A percentile compares a stretch with the other conserved stretches of the same genome.
Evolutionary conservation across 2,329 filamentous ascomycete species (phyloP).

Genomic region (Ceratocystis variospora): DNA sequence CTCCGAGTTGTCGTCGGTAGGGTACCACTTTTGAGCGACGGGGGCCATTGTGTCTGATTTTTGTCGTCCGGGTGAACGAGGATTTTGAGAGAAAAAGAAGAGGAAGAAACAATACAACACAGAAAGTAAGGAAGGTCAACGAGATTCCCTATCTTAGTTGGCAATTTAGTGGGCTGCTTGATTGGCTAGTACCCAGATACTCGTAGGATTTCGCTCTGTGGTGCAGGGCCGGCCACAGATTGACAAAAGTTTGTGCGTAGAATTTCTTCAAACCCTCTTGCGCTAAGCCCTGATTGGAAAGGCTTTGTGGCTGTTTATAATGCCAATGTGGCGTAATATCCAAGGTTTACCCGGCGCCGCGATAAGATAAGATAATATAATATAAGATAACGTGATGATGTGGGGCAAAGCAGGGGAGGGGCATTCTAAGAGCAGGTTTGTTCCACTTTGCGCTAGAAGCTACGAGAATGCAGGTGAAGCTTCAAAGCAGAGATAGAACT

Average conservation of each 20-base stretch:
- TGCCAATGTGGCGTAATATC: neutral
- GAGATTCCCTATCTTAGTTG: constrained; percentile 22
- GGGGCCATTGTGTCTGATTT: constrained; percentile 38
- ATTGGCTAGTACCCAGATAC: constrained; percentile 12
- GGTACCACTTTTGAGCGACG: constrained; percentile 99
- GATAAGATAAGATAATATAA: constrained; percentile 16
- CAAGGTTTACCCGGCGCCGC: constrained; percentile 1
- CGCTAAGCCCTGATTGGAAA: constrained; percentile 27
- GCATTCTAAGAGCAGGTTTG: neutral
- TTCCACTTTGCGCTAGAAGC: constrained; percentile 25
- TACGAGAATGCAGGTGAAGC: constrained; percentile 28
- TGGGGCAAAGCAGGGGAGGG: neutral
- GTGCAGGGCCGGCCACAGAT: constrained; percentile 18
- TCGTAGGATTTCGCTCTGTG: constrained; percentile 19
- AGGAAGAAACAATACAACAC: constrained; percentile 19
- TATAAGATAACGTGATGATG: neutral
- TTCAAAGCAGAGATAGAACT: constrained; percentile 21
- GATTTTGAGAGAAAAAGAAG: constrained; percentile 18
- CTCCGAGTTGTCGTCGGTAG: constrained; percentile 77
- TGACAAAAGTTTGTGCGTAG: constrained; percentile 31
- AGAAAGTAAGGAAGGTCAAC: constrained; percentile 22
- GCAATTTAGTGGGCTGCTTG: constrained; percentile 18
- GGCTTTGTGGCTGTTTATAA: constrained; percentile 4
- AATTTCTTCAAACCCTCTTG: constrained; percentile 29
- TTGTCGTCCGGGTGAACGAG: constrained; percentile 22